Conservation (phyloP, 192 early-diverging fungal genomes). For the Backusella tarrabulga region DNA sequence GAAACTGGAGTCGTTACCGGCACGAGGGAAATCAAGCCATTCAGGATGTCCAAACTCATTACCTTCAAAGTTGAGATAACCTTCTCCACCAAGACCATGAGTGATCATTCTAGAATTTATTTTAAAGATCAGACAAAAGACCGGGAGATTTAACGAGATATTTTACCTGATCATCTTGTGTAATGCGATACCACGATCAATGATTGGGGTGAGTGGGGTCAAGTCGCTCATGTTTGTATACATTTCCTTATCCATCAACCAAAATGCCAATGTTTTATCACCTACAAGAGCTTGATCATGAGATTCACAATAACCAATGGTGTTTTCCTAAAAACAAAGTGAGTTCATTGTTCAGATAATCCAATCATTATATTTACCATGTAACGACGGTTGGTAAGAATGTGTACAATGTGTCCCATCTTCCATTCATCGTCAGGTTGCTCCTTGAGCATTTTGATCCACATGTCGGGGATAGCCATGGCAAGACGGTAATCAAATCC, state of each 20-base stretch:
- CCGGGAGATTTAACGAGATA: neutral
- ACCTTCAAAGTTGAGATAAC: constrained; percentile 95
- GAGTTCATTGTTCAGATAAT: too few relatives aligned
- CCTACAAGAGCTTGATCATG: constrained; percentile 99
- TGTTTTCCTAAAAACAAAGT: constrained; percentile 59
- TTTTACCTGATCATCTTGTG: constrained; percentile 93
- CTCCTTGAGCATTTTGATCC: constrained; percentile 98
- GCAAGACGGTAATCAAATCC: constrained; percentile 96
- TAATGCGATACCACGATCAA: constrained; percentile 91
- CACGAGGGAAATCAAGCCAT: constrained; percentile 98
- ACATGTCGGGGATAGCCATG: constrained; percentile 98
- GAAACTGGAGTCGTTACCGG: constrained; percentile 86
- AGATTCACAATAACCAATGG: constrained; percentile 92
- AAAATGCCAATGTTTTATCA: constrained; percentile 98
- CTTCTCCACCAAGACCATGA: constrained; percentile 87
- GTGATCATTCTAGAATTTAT: constrained; percentile 66
- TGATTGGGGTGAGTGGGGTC: constrained; percentile 75
- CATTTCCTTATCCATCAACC: constrained; percentile 99
- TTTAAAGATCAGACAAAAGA: neutral
- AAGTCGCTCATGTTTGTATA: constrained; percentile 92
- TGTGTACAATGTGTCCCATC: constrained; percentile 83
- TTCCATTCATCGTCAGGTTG: constrained; percentile 89
- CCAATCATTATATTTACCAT: constrained; percentile 46
- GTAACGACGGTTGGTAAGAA: constrained; percentile 88
- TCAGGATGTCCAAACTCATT: constrained; percentile 99